Base-by-base conservation (phyloP, 805 yeast species). In the Lachancea nothofagi region DNA sequence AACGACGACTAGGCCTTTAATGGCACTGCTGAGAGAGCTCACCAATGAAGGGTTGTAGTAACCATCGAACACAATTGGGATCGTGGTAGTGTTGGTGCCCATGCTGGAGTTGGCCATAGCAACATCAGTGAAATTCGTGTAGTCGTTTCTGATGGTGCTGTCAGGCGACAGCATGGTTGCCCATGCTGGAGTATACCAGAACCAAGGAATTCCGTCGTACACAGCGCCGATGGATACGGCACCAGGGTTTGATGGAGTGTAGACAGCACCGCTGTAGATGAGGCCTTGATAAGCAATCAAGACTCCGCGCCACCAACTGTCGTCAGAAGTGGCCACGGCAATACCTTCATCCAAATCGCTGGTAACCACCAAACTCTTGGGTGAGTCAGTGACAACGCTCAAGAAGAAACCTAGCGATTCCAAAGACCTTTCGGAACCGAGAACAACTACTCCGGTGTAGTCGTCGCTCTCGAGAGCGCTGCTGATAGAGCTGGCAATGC, bases 391-490 rank as follows among this genome's bases (percentile, higher is more conserved):
- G 12, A 55, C 37, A 13, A 52, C 46, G 23, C 55, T 45, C 30
- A 51, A 41, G 36, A 53, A 57, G 53, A 57, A 57, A 34, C 58
- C 59, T 30, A 56, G 42, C 20, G 52, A 41, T 43, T 51, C 60
- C 19, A 57, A 32, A 13, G 57, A 45, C n/a, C 42, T 42, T 22
- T 36, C 43, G 22, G 44, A 42, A n/a, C 51, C 45, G 9, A 53
- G 38, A 18, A 57, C 40, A 17, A 55, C 55, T 14, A 49, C 48
- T 38, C 51, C 59, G 9, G 43, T 45, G 28, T 47, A 42, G 5
- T 31, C 22, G 10, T 41, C 43, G 7, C 40, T 26, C 5, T 24
- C 28, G 6, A 49, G n/a, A 18, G 56, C 44, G 8, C 28, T 21
- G 37, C 47, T 44, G 23, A 52, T 40, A 12, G 42, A 30, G 20